phyloP scores from a whole-genome alignment of 2,329 filamentous ascomycete genomes.

The Diplocarpon mali region DNA sequence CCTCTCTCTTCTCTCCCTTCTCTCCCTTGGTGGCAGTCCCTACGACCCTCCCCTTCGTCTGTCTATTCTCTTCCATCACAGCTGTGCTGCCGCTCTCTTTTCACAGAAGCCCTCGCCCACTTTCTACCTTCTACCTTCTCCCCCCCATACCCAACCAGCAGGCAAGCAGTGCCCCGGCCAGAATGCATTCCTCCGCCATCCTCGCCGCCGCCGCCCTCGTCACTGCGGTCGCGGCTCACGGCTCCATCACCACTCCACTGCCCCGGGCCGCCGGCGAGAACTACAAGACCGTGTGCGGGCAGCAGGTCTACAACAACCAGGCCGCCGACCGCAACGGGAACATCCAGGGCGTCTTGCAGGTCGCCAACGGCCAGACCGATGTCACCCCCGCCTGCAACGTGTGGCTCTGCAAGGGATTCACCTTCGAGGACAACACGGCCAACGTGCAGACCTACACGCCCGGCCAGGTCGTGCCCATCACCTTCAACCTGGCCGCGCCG shows the following conservation, averaged over 20 bases:
- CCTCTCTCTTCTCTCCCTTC: no score
- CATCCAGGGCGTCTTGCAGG: conserved; percentile 28
- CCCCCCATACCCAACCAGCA: no score
- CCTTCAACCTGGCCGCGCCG: conserved; percentile 33
- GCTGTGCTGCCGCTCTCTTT: no score
- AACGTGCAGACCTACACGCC: conserved; percentile 33
- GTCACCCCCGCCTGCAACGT: conserved; percentile 29
- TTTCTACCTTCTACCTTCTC: no score
- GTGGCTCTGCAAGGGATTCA: conserved; percentile 38
- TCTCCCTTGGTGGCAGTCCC: no score
- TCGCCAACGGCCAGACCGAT: conserved; percentile 28
- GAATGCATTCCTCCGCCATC: conserved; percentile 21
- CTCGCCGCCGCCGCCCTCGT: conserved; percentile 22
- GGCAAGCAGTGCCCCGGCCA: conserved; percentile 5
- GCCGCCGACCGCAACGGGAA: conserved; percentile 24
- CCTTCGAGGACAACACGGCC: conserved; percentile 33
- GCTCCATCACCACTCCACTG: conserved; percentile 34
- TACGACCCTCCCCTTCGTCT: no score
- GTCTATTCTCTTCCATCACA: no score
- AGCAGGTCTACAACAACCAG: conserved; percentile 30
- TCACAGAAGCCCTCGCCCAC: no score
- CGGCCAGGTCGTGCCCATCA: conserved; percentile 35
- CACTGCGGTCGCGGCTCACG: conserved; percentile 36
- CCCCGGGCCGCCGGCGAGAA: conserved; percentile 34
- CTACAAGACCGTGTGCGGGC: conserved; percentile 35